Conservation (phyloP, 179 eudicot species). For the Silene vulgaris region DNA sequence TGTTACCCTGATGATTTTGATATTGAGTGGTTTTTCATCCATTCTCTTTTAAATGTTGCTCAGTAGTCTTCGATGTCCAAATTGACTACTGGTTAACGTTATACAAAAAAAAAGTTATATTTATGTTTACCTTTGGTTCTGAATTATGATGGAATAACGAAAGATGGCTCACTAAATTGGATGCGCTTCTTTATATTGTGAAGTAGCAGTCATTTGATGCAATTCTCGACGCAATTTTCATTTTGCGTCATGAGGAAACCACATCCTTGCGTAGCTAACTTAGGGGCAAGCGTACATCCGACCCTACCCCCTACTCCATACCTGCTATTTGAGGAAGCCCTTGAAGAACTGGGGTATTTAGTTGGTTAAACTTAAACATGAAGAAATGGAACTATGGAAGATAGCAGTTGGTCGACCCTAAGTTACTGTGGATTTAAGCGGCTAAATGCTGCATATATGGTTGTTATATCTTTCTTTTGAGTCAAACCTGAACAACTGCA, state of each 20-base stretch:
- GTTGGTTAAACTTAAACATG: no score
- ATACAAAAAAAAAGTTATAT: background rate
- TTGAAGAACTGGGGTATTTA: no score
- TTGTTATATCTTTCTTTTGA: background rate
- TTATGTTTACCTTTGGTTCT: background rate
- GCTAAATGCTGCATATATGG: background rate
- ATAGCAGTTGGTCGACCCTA: no score
- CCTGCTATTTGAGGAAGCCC: no score
- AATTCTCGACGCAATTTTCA: no score
- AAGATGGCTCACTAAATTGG: background rate
- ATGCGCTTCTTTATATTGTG: no score
- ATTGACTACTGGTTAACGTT: background rate
- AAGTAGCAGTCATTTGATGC: no score
- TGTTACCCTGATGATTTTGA: background rate
- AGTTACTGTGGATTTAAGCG: background rate
- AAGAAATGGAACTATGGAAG: no score
- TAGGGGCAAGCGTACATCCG: no score
- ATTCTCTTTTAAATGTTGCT: background rate
- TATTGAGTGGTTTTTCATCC: constrained; percentile 1
- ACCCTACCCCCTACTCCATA: no score
- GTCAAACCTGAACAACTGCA: background rate
- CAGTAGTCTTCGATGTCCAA: background rate
- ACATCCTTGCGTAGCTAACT: no score
- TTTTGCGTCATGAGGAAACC: no score
- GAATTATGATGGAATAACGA: background rate